Evolutionary conservation across 2,329 filamentous ascomycete species (phyloP).

Genomic region (Penicillium janthinellum): DNA sequence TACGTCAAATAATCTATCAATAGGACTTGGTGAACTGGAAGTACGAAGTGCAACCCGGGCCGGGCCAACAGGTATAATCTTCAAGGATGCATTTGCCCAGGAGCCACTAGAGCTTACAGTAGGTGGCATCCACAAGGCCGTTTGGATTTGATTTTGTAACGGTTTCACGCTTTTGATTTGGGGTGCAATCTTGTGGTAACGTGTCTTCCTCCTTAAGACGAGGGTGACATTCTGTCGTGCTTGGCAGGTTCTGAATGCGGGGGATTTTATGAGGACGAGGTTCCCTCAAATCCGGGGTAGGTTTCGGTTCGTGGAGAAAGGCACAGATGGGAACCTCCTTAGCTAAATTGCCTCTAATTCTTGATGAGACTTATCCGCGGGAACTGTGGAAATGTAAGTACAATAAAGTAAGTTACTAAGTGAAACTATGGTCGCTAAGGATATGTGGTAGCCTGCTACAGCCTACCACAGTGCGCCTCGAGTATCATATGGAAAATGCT

Average conservation of each 20-base stretch:
- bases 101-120: neutral
- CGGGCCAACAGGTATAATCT: neutral
- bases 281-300: conserved; percentile 6
- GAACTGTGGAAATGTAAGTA: neutral
- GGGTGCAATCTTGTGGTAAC: neutral
- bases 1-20: neutral
- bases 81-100: neutral
- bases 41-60: neutral
- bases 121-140: neutral
- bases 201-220: neutral
- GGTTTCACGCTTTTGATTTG: no score
- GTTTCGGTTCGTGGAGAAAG: neutral
- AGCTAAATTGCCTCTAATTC: neutral
- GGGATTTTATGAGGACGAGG: neutral
- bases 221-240: conserved; percentile 18
- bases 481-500: no score
- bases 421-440: neutral
- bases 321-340: neutral
- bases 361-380: neutral
- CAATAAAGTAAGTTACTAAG: no score
- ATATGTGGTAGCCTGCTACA: neutral
- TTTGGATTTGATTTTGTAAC: neutral
- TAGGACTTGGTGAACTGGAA: no score
- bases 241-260: conserved; percentile 16
- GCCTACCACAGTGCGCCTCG: neutral